phyloP scores from a whole-genome alignment of 208 protist genomes.

The Vickermania spadyakhi region DNA sequence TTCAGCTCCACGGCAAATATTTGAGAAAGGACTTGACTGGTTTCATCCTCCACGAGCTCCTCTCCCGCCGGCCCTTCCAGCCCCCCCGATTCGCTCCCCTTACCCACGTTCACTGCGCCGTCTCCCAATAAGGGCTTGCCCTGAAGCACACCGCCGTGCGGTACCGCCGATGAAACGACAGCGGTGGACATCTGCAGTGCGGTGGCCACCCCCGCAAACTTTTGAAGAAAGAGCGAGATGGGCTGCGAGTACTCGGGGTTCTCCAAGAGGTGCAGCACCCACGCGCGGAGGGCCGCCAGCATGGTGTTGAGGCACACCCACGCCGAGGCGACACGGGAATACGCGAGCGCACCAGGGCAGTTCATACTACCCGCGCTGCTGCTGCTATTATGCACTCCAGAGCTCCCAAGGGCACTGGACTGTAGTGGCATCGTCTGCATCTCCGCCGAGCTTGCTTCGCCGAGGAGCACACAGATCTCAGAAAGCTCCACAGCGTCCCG shows the following conservation, averaged over 20 bases:
- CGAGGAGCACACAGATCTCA: conserved; percentile 32
- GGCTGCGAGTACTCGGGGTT: conserved; percentile 55
- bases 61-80: background rate
- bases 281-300: conserved; percentile 33
- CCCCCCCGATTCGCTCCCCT: background rate
- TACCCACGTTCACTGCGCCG: background rate
- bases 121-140: background rate
- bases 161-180: conserved; percentile 13
- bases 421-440: conserved; percentile 13
- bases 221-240: conserved; percentile 53
- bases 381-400: background rate
- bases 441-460: conserved; percentile 12
- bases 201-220: conserved; percentile 48
- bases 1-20: background rate
- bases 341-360: conserved; percentile 11
- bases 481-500: conserved; percentile 48
- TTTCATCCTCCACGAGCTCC: conserved; percentile 3
- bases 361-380: conserved; percentile 4
- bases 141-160: background rate
- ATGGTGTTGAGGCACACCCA: conserved; percentile 52
- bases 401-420: conserved; percentile 2
- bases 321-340: conserved; percentile 45
- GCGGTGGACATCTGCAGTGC: conserved; percentile 27
- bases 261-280: conserved; percentile 55
- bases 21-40: background rate